Conservation (phyloP, 805 yeast species). For the Candida anglica region DNA sequence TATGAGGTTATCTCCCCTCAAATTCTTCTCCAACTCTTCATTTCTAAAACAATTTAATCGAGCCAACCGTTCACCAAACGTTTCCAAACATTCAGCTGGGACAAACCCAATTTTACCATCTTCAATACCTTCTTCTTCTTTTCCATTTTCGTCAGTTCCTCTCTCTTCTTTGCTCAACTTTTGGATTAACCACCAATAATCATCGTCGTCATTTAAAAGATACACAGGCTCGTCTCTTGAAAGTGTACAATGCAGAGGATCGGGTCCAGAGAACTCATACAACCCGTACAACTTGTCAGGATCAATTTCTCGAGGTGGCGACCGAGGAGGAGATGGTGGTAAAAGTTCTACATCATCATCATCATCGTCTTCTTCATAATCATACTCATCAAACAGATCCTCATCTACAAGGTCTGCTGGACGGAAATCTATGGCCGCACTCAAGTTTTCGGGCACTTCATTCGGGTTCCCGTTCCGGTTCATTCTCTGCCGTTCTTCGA, state of each 20-base stretch:
- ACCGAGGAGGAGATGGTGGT: constrained; percentile 65
- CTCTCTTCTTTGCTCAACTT: constrained; percentile 33
- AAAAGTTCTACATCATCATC: constrained; percentile 40
- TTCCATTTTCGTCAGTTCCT: constrained; percentile 12
- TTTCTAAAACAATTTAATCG: constrained; percentile 89
- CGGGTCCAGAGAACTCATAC: constrained; percentile 87
- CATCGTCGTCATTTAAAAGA: constrained; percentile 81
- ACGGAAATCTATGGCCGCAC: too few species aligned
- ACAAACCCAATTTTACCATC: constrained; percentile 86
- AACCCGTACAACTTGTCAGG: constrained; percentile 83
- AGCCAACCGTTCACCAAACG: constrained; percentile 87
- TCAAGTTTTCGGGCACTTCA: too few species aligned
- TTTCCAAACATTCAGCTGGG: constrained; percentile 93
- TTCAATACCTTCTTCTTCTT: constrained; percentile 52
- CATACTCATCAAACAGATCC: not conserved
- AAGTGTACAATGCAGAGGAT: constrained; percentile 84
- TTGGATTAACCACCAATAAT: constrained; percentile 93
- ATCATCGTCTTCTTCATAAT: constrained; percentile 22
- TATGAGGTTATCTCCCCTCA: constrained; percentile 1
- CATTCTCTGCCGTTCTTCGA: constrained; percentile 26
- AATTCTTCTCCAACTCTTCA: constrained; percentile 55
- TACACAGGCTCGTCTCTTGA: constrained; percentile 77
- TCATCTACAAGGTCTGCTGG: not conserved
- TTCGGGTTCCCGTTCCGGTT: constrained; percentile 5
- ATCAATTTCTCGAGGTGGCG: constrained; percentile 78